Percentiles rank a stretch among this genome's conserved stretches.
Conservation (phyloP, 2,329 filamentous ascomycete genomes). For the Cordyceps fumosorosea region DNA sequence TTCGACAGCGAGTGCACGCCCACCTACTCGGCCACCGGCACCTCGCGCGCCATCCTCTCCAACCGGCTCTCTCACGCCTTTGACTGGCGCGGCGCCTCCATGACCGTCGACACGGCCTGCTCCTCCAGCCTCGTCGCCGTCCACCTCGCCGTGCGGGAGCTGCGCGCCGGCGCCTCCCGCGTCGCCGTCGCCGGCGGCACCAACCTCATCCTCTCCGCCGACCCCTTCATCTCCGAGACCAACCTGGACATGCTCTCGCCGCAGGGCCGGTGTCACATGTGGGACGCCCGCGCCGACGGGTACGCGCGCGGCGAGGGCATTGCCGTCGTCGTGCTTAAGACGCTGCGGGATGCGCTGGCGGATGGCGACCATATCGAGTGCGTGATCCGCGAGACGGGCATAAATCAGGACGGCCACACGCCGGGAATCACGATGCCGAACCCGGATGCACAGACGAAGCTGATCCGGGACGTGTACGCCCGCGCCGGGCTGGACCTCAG, state of each 20-base stretch:
- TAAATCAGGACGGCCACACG: constrained; percentile 47
- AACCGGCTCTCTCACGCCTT: constrained; percentile 48
- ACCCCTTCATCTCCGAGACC: constrained; percentile 29
- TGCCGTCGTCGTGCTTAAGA: constrained; percentile 46
- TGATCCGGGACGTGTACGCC: constrained; percentile 26
- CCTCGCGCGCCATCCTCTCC: constrained; percentile 24
- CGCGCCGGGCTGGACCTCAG: constrained; percentile 17
- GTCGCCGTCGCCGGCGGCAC: constrained; percentile 30
- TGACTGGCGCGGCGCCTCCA: constrained; percentile 43
- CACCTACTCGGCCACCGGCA: constrained; percentile 6
- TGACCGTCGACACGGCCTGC: constrained; percentile 44
- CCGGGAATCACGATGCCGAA: constrained; percentile 51
- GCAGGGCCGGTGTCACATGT: constrained; percentile 39
- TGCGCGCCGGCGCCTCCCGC: constrained; percentile 36
- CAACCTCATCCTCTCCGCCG: constrained; percentile 14
- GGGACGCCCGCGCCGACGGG: constrained; percentile 28
- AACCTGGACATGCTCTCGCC: constrained; percentile 42
- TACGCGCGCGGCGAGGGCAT: constrained; percentile 54
- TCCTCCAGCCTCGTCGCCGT: constrained; percentile 43
- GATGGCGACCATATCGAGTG: constrained; percentile 46
- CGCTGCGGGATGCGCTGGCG: constrained; percentile 41
- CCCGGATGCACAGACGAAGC: constrained; percentile 32
- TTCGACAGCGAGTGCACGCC: constrained; percentile 17
- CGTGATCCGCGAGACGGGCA: constrained; percentile 41
- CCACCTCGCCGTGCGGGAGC: constrained; percentile 39